Conservation (phyloP, 768 basidiomycete species). For the Suillus discolor region DNA sequence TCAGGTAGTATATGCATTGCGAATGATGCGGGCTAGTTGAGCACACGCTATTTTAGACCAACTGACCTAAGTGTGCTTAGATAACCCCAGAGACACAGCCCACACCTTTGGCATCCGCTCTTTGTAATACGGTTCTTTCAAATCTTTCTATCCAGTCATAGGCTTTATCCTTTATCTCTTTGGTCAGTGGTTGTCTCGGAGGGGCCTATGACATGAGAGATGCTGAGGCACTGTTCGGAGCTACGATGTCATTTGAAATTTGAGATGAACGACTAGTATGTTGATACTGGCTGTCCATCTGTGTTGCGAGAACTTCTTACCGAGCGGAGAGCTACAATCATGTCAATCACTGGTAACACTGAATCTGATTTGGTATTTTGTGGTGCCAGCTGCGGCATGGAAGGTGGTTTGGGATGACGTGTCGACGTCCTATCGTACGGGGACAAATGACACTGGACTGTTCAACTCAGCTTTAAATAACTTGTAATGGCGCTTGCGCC, state of each 20-base stretch:
- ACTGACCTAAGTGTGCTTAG: neutral
- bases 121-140: neutral
- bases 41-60: neutral
- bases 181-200: too few relatives aligned
- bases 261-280: neutral
- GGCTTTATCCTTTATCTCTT: too few relatives aligned
- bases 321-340: neutral
- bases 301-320: neutral
- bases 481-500: too few relatives aligned
- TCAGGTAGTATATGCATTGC: neutral
- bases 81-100: neutral
- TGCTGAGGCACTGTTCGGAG: neutral
- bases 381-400: too few relatives aligned
- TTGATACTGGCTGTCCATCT: neutral
- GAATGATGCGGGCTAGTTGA: neutral
- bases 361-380: too few relatives aligned
- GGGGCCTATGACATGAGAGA: neutral
- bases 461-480: too few relatives aligned
- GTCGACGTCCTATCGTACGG: too few relatives aligned
- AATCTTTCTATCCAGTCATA: too few relatives aligned
- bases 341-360: neutral
- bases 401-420: too few relatives aligned
- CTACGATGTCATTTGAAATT: neutral
- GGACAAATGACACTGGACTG: too few relatives aligned
- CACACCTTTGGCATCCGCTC: neutral